Evolutionary conservation across 352 stramenopile species (phyloP), one percentile per base, ranked within the genome.

Genomic region (Pythium monospermum): DNA sequence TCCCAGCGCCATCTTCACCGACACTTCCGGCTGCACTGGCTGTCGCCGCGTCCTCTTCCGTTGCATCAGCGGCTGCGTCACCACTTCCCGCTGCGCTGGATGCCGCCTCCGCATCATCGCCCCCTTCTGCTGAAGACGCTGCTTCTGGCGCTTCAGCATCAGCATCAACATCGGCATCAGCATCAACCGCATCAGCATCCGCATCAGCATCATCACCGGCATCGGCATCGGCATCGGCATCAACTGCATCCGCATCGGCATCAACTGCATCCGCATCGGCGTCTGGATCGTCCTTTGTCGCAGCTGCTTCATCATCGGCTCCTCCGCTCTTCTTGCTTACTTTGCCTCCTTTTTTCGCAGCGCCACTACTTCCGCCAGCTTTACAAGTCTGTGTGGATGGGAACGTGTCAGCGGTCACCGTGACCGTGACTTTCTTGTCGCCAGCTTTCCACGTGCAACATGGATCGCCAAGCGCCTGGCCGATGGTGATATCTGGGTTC

Each of bases 391-490:
- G 10, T n/a, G 7, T 42, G 7, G 6, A 8, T 10, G 36, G 36
- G 36, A 42, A 42, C 15, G 16, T 42, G 15, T 18, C 36, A 11
- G 10, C 19, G 6, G 36, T 42, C 7, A 42, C 15, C 7, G 11
- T 42, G 36, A 35, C 30, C 30, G 10, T 8, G 15, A 18, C 15
- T 18, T n/a, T 15, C 40, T 47, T 47, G 37, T 8, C 18, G 21
- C 40, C 40, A n/a, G 26, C 30, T 8, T 30, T 47, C 40, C 40
- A 47, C 23, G 40, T 47, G 40, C 40, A 47, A 22, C 40, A 47
- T 8, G 40, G 40, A 31, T 47, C 40, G 13, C 40, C 40, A 11
- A 47, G 18, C 23, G 40, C 40, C 40, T 30, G 12, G 23, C 40
- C 40, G 6, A 47, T 22, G 40, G 40, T 47, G 23, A 47, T 47